A percentile compares a stretch with the other conserved stretches of the same genome.
Evolutionary conservation across 1,284 basidiomycete genomes (phyloP).

Genomic region (Trichosporon sp.): DNA sequence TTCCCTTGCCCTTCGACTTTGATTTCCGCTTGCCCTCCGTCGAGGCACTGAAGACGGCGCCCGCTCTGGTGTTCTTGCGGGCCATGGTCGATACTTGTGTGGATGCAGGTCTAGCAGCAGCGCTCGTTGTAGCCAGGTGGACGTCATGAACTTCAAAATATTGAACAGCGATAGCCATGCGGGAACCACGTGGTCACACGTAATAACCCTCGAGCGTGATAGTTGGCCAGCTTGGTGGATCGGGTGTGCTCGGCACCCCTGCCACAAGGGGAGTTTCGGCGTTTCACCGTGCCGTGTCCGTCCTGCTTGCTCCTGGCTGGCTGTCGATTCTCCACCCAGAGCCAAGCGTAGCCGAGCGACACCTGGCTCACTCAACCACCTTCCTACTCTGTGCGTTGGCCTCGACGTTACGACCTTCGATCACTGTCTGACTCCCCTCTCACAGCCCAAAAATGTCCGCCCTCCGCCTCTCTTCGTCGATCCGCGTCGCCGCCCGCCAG

Average conservation of each 20-base stretch:
- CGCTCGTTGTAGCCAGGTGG: background rate
- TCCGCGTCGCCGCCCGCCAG: constrained; percentile 41
- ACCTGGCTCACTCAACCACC: constrained; percentile 2
- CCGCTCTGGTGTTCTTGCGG: constrained; percentile 8
- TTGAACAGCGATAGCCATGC: background rate
- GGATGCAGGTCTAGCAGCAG: background rate
- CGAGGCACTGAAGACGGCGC: constrained; percentile 23
- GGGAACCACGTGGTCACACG: background rate
- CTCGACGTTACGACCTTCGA: background rate
- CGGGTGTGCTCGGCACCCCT: background rate
- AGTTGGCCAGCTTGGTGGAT: background rate
- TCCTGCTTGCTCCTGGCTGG: background rate
- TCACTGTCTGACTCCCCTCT: background rate
- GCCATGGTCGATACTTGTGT: constrained; percentile 8
- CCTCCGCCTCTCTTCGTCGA: constrained; percentile 39
- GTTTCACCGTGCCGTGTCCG: constrained; percentile 3
- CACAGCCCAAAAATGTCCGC: constrained; percentile 34
- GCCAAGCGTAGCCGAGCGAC: constrained; percentile 1
- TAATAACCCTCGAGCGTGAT: background rate
- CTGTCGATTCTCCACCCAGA: constrained; percentile 4
- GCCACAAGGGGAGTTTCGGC: constrained; percentile 2
- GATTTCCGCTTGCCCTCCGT: constrained; percentile 8
- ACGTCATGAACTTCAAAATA: constrained; percentile 5
- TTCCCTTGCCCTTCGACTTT: constrained; percentile 5
- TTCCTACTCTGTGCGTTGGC: background rate